These are phyloP conservation scores for Globisporangium radiosum DNA, from an alignment of 352 stramenopile genomes.

Conservation along the genomic window DNA sequence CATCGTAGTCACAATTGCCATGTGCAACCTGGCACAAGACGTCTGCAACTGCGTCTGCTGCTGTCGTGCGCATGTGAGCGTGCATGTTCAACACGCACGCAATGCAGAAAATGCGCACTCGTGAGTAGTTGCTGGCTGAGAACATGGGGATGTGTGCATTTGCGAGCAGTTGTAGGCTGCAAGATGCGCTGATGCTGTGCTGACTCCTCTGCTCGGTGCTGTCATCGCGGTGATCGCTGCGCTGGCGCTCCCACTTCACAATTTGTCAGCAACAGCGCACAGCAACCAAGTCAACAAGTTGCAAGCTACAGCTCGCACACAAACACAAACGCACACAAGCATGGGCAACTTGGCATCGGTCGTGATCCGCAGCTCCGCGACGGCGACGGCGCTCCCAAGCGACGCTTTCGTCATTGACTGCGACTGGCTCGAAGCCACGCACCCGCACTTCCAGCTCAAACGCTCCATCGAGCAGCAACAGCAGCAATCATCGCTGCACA, in stretches of 20 bases:
- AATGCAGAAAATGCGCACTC: no score
- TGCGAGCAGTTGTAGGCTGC: no score
- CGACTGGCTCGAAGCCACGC: slow-evolving; percentile 15
- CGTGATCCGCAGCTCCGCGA: slow-evolving; percentile 4
- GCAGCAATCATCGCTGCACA: neutral
- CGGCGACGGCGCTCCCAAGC: slow-evolving; percentile 12
- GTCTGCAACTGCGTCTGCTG: no score
- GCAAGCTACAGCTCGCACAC: slow-evolving; percentile 1
- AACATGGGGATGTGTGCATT: no score
- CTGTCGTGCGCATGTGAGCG: no score
- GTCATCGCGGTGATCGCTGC: no score
- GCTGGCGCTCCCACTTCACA: slow-evolving; percentile 22
- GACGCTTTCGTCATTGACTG: slow-evolving; percentile 12
- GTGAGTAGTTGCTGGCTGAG: no score
- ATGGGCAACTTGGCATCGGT: slow-evolving; percentile 50
- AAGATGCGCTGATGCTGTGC: no score
- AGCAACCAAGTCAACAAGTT: neutral
- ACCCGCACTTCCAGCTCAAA: slow-evolving; percentile 6
- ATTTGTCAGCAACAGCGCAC: slow-evolving; percentile 24
- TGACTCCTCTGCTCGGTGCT: no score
- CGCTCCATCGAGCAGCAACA: slow-evolving; percentile 10
- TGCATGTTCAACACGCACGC: no score
- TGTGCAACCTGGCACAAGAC: no score
- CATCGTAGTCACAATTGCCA: no score
- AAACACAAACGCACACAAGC: neutral